These are phyloP conservation scores for Scopulariopsis brevicaulis DNA, from an alignment of 2,329 filamentous ascomycete species.

Conservation along the genomic window DNA sequence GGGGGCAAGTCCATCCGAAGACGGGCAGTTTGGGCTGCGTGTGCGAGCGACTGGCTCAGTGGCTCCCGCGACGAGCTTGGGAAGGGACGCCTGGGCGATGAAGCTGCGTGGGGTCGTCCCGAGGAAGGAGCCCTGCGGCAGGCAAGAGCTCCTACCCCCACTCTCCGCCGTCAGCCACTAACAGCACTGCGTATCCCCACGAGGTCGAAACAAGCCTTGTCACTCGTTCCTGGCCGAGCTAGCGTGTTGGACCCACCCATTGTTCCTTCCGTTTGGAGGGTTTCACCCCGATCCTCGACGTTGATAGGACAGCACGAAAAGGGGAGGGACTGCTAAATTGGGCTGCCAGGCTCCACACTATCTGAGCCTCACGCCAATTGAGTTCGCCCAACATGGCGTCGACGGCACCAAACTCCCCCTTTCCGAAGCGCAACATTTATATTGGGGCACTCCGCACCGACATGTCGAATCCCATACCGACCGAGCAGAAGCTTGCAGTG, in stretches of 20 bases:
- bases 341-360: too few species aligned
- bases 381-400: too few species aligned
- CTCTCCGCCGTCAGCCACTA: not conserved
- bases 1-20: not conserved
- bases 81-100: not conserved
- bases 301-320: not conserved
- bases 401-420: too few species aligned
- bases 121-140: not conserved
- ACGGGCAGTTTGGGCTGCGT: not conserved
- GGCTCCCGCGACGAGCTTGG: not conserved
- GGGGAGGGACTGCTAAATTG: not conserved
- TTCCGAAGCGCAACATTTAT: too few species aligned
- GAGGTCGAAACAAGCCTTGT: conserved; percentile 4
- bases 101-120: not conserved
- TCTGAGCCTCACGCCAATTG: too few species aligned
- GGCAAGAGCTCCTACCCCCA: not conserved
- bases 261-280: not conserved
- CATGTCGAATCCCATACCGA: too few species aligned
- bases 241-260: not conserved
- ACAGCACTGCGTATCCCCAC: not conserved
- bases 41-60: not conserved
- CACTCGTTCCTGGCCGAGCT: not conserved
- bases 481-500: too few species aligned
- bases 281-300: not conserved
- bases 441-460: too few species aligned